Evolutionary conservation across 192 early-diverging fungal genomes (phyloP).

Genomic region (Coemansia sp.): DNA sequence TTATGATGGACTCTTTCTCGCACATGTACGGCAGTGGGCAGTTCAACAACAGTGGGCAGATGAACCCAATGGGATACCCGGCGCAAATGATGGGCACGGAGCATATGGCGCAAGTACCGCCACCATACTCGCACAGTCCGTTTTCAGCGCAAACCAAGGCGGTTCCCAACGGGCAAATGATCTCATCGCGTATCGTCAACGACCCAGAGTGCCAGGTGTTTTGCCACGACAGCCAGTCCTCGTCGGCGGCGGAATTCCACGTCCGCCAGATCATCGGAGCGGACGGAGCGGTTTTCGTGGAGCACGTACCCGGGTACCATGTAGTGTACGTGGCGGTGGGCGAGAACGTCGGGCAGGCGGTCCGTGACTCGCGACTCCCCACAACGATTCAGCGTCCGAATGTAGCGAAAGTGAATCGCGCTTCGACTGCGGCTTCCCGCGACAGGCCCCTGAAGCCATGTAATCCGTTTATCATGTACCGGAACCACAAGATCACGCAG

Average conservation of each 20-base stretch:
- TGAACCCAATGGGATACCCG: slow-evolving; percentile 12
- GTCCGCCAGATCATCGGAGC: slow-evolving; percentile 25
- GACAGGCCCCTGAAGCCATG: slow-evolving; percentile 23
- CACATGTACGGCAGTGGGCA: slow-evolving; percentile 31
- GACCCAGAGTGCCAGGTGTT: slow-evolving; percentile 27
- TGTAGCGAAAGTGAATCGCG: neutral
- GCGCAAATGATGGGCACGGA: slow-evolving; percentile 13
- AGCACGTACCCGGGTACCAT: slow-evolving; percentile 31
- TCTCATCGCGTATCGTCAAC: slow-evolving; percentile 21
- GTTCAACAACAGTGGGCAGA: slow-evolving; percentile 15
- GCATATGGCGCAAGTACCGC: slow-evolving; percentile 22
- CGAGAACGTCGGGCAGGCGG: slow-evolving; percentile 7
- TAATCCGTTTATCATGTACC: slow-evolving; percentile 53
- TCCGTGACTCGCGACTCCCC: slow-evolving; percentile 9
- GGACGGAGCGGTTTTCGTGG: slow-evolving; percentile 26
- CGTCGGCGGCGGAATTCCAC: slow-evolving; percentile 10
- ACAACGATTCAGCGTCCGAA: neutral
- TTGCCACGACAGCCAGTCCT: slow-evolving; percentile 18
- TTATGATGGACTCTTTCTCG: slow-evolving; percentile 27
- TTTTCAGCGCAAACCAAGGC: slow-evolving; percentile 5
- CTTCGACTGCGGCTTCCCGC: neutral
- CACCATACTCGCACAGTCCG: slow-evolving; percentile 15
- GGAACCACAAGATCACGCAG: slow-evolving; percentile 43
- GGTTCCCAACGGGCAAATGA: slow-evolving; percentile 5
- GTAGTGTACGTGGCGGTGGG: slow-evolving; percentile 22